Base-by-base conservation (phyloP, 2,329 filamentous ascomycete genomes). In the Cladosporium sp. region DNA sequence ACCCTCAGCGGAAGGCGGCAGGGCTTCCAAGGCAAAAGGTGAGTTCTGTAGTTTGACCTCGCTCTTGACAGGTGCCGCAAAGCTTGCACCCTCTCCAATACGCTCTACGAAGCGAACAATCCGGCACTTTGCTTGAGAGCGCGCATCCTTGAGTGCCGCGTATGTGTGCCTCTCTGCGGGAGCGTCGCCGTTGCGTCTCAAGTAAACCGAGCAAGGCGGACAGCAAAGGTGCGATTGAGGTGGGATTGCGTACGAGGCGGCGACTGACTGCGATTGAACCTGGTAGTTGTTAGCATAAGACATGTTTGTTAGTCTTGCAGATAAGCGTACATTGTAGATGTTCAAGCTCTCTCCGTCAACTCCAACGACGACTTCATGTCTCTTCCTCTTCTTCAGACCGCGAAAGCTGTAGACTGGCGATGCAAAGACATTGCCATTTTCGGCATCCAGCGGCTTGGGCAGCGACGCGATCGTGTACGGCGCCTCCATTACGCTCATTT, bases 341-440 rank as follows among this genome's bases (percentile, higher is more conserved):
- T 78, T 82, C 43, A 84, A 68, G 25, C 77, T 76, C 61, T 84
- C 79, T 33, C 80, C 79, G 61, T 84, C 79, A 12, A 83, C 69
- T 1, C 73, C 78, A 16, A 80, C 74, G 27, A 72, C 78, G 45
- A 84, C 71, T 60, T 84, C 81, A 58, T 80, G 77, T 62, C 81
- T 71, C 68, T 83, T 83, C 62, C 78, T 75, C 67, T 80, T 83
- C 66, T 74, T 78, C 36, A 75, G 72, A 46, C 75, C 74, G 51
- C 71, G 71, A 49, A 82, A 64, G 57, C 77, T 75, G 64, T 73
- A 75, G 38, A 83, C 78, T n/a, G 68, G 61, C 32, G 70, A 63
- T 18, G 70, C 70, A 45, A 69, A 66, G 4, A 67, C 67, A 40
- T 62, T 67, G 38, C 72, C 73, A 49, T 67, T 59, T 27, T 62